Conservation (phyloP, 441 rosid genomes). For the Flueggea neowawraea region DNA sequence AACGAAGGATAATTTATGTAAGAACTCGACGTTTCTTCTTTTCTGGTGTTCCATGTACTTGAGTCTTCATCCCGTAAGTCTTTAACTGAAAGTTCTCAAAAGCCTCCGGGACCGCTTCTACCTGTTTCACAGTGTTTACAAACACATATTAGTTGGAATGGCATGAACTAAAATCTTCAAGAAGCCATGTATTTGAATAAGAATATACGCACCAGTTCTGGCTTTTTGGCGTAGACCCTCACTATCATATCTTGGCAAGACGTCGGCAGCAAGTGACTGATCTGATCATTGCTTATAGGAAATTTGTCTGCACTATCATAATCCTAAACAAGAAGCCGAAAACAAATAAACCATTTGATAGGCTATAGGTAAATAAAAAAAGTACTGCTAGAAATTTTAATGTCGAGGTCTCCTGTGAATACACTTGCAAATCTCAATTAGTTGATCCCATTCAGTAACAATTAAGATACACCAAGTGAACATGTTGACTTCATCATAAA, state of each 20-base stretch:
- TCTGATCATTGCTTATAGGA: slow-evolving; percentile 58
- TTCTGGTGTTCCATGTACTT: slow-evolving; percentile 86
- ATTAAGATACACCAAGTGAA: too few species aligned
- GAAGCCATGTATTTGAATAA: neutral
- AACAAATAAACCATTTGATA: too few species aligned
- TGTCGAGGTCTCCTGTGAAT: too few species aligned
- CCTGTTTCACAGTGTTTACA: slow-evolving; percentile 38
- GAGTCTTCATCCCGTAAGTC: slow-evolving; percentile 81
- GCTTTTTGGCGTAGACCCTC: slow-evolving; percentile 82
- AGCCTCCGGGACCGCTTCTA: slow-evolving; percentile 75
- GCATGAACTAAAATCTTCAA: neutral
- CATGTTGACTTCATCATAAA: too few species aligned
- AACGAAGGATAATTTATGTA: too few species aligned
- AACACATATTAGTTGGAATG: neutral
- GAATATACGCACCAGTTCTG: slow-evolving; percentile 62
- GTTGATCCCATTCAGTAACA: too few species aligned
- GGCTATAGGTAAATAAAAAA: too few species aligned
- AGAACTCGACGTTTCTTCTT: slow-evolving; percentile 47
- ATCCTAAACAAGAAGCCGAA: slow-evolving; percentile 43
- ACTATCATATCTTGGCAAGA: slow-evolving; percentile 88
- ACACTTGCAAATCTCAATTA: too few species aligned
- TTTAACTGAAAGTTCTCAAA: slow-evolving; percentile 90
- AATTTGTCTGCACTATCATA: slow-evolving; percentile 76
- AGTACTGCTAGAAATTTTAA: too few species aligned
- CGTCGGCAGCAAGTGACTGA: slow-evolving; percentile 86